phyloP scores from a whole-genome alignment of 768 basidiomycete species.

The Lenzites betulinus region DNA sequence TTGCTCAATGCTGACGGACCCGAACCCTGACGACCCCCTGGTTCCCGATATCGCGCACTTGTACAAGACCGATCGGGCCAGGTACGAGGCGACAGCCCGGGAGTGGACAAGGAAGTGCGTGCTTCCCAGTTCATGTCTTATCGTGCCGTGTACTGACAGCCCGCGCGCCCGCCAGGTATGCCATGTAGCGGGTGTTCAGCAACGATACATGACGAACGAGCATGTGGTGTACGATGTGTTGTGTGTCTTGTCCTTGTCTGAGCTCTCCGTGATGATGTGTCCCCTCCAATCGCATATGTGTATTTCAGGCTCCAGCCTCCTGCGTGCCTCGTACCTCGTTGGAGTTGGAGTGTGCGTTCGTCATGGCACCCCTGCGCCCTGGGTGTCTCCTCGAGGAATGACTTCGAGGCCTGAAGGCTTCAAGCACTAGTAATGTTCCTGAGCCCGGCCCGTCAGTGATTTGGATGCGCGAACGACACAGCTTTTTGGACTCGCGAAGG shows the following conservation, averaged over 20 bases:
- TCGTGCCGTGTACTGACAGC: background rate
- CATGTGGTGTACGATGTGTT: conserved; percentile 26
- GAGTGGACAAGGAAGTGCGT: conserved; percentile 99
- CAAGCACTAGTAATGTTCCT: background rate
- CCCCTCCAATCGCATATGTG: conserved; percentile 20
- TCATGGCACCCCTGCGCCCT: too few relatives aligned
- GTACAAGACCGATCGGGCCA: conserved; percentile 98
- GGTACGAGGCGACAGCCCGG: conserved; percentile 96
- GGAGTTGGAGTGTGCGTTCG: too few relatives aligned
- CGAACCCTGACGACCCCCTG: conserved; percentile 98
- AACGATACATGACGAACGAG: conserved; percentile 19
- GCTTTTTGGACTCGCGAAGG: too few relatives aligned
- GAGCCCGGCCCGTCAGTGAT: too few relatives aligned
- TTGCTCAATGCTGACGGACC: conserved; percentile 99
- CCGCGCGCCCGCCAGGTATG: conserved; percentile 37
- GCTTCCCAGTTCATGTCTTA: too few relatives aligned
- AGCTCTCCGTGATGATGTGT: conserved; percentile 13
- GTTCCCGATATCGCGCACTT: conserved; percentile 98
- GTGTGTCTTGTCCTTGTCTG: conserved; percentile 19
- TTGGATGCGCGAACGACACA: too few relatives aligned
- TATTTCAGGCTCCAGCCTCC: conserved; percentile 20
- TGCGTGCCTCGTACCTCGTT: too few relatives aligned
- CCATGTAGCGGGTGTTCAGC: conserved; percentile 48
- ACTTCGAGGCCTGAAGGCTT: too few relatives aligned
- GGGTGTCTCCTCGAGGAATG: too few relatives aligned